Conservation (phyloP, 2,329 filamentous ascomycete genomes). For the Aspergillus sp. region DNA sequence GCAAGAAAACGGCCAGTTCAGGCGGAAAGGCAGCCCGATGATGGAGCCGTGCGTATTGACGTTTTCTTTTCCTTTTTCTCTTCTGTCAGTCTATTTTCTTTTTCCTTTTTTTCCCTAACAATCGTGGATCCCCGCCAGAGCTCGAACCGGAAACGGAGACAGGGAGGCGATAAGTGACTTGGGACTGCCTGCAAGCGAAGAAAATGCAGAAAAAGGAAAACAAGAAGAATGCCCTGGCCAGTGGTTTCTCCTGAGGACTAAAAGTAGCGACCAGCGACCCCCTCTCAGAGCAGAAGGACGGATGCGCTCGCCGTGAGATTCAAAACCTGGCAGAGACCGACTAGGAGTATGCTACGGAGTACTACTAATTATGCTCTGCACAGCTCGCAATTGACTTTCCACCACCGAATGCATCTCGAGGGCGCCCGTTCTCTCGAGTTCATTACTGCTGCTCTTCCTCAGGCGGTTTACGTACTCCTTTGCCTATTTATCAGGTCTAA, state of each 20-base stretch:
- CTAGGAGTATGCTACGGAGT: neutral
- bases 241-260: neutral
- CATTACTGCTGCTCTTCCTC: too few relatives aligned
- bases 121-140: slow-evolving; percentile 34
- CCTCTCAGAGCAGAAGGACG: neutral
- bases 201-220: slow-evolving; percentile 15
- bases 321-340: neutral
- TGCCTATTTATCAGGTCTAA: slow-evolving; percentile 6
- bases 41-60: slow-evolving; percentile 15
- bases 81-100: slow-evolving; percentile 8
- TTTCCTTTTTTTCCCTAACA: slow-evolving; percentile 22
- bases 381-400: too few relatives aligned
- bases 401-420: neutral
- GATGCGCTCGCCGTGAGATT: neutral
- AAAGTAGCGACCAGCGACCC: too few relatives aligned
- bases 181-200: slow-evolving; percentile 14
- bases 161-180: slow-evolving; percentile 25
- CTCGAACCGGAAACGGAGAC: slow-evolving; percentile 37
- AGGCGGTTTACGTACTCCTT: neutral
- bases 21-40: slow-evolving; percentile 18
- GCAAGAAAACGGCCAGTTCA: slow-evolving; percentile 20
- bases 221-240: slow-evolving; percentile 2
- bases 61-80: slow-evolving; percentile 8
- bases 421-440: too few relatives aligned
- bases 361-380: too few relatives aligned